Conservation (phyloP, 495 filamentous ascomycete genomes). For the Tuber indicum region DNA sequence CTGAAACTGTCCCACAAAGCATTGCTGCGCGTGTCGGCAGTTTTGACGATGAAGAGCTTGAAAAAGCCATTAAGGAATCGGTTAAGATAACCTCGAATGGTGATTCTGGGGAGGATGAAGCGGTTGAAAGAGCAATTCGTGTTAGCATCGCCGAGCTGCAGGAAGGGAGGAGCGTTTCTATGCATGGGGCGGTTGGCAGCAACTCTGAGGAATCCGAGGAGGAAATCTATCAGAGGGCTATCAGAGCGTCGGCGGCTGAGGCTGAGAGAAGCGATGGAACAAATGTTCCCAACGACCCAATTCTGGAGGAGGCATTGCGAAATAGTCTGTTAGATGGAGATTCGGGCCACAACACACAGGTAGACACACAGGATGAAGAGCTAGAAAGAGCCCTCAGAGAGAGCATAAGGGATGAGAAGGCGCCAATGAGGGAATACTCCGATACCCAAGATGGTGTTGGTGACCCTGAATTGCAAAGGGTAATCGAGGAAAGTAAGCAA, state of each 20-base stretch:
- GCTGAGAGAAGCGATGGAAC: slow-evolving; percentile 38
- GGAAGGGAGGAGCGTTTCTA: slow-evolving; percentile 9
- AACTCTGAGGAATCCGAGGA: slow-evolving; percentile 37
- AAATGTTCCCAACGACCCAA: slow-evolving; percentile 48
- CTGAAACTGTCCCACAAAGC: slow-evolving; percentile 6
- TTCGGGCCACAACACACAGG: neutral
- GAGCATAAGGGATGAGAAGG: slow-evolving; percentile 28
- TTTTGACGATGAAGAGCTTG: slow-evolving; percentile 52
- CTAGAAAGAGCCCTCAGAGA: slow-evolving; percentile 48
- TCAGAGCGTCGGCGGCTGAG: slow-evolving; percentile 38
- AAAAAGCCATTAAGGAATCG: slow-evolving; percentile 61
- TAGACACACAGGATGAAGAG: slow-evolving; percentile 46
- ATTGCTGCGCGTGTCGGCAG: neutral
- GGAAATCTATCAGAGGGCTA: slow-evolving; percentile 42
- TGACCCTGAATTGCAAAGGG: slow-evolving; percentile 32
- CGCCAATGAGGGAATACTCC: slow-evolving; percentile 3
- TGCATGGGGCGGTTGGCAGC: slow-evolving; percentile 34
- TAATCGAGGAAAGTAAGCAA: slow-evolving; percentile 37
- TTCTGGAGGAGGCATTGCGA: slow-evolving; percentile 56
- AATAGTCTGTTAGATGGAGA: slow-evolving; percentile 50
- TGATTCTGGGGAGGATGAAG: slow-evolving; percentile 58
- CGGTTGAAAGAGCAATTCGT: slow-evolving; percentile 62
- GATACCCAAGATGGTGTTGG: slow-evolving; percentile 10
- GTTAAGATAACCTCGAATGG: slow-evolving; percentile 63
- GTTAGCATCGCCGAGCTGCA: slow-evolving; percentile 60